phyloP scores from a whole-genome alignment of 768 basidiomycete genomes.

The Phaeotremella skinneri region DNA sequence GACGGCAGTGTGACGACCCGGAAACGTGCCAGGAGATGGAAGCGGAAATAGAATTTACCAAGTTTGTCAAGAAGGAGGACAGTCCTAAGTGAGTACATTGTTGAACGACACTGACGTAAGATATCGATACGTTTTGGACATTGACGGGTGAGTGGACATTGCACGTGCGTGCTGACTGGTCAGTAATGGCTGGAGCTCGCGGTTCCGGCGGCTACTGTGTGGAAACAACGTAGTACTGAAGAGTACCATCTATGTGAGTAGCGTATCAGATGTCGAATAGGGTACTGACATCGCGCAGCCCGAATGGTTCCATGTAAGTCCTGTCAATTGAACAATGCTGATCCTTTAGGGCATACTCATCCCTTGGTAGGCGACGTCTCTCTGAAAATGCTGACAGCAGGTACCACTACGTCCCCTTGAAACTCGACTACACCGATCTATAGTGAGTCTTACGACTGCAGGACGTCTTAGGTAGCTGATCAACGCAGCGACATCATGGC shows the following conservation, averaged over 20 bases:
- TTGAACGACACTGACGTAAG: constrained; percentile 10
- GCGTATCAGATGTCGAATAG: neutral
- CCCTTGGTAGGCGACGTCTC: constrained; percentile 31
- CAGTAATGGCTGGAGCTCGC: constrained; percentile 47
- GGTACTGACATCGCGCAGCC: constrained; percentile 25
- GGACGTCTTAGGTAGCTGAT: neutral
- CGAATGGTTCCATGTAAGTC: constrained; percentile 43
- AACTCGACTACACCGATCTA: constrained; percentile 47
- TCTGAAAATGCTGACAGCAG: neutral
- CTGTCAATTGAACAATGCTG: neutral
- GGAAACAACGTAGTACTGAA: constrained; percentile 47
- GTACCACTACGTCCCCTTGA: constrained; percentile 48
- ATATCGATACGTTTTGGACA: constrained; percentile 44
- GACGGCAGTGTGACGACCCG: constrained; percentile 27
- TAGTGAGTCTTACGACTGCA: constrained; percentile 29
- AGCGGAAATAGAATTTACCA: constrained; percentile 39
- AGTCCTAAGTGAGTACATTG: constrained; percentile 24
- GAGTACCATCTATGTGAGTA: constrained; percentile 44
- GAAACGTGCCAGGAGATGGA: constrained; percentile 41
- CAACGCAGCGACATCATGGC: constrained; percentile 41
- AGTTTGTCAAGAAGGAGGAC: constrained; percentile 33
- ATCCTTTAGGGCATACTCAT: constrained; percentile 31
- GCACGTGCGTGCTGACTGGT: neutral
- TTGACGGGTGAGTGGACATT: constrained; percentile 36
- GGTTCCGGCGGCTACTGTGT: constrained; percentile 35